These are phyloP conservation scores for Nitzschia sp. DNA, from an alignment of 108 stramenopile species.

Conservation along the genomic window DNA sequence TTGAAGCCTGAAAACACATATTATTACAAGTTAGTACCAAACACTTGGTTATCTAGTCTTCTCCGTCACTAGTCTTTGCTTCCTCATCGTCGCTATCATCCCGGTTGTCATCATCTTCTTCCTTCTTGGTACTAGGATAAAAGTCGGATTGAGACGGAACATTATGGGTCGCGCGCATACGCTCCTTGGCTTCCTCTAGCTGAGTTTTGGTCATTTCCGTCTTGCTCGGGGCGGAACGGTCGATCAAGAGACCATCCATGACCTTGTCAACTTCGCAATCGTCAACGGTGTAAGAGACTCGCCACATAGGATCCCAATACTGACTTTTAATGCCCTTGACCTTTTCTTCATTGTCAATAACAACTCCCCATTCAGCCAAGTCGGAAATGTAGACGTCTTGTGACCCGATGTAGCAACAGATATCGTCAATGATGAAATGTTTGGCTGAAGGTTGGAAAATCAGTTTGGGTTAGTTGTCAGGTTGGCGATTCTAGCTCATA, in stretches of 20 bases:
- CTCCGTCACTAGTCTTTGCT: background rate
- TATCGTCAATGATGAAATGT: conserved; percentile 52
- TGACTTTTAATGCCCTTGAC: conserved; percentile 27
- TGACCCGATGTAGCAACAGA: conserved; percentile 45
- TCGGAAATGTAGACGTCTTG: conserved; percentile 49
- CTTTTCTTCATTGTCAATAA: conserved; percentile 37
- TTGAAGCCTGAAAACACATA: no score
- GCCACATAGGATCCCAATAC: conserved; percentile 59
- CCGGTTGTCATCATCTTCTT: background rate
- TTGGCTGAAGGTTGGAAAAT: conserved; percentile 21
- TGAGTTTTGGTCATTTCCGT: conserved; percentile 16
- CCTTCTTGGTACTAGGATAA: background rate
- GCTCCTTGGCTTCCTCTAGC: conserved; percentile 5
- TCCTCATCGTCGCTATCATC: background rate
- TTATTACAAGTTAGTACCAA: no score
- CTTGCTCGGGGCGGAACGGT: conserved; percentile 36
- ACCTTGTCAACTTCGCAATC: conserved; percentile 61
- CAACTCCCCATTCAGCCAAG: conserved; percentile 54
- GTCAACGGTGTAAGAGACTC: conserved; percentile 51
- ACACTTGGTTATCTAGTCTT: no score
- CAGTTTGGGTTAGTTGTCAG: no score
- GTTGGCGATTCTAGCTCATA: background rate
- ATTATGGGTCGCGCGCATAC: conserved; percentile 3
- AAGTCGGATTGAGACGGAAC: background rate
- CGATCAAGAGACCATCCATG: conserved; percentile 65